A percentile compares a stretch with the other conserved stretches of the same genome.
phyloP scores from a whole-genome alignment of 1,284 basidiomycete genomes.

The Coniferiporia weirii region DNA sequence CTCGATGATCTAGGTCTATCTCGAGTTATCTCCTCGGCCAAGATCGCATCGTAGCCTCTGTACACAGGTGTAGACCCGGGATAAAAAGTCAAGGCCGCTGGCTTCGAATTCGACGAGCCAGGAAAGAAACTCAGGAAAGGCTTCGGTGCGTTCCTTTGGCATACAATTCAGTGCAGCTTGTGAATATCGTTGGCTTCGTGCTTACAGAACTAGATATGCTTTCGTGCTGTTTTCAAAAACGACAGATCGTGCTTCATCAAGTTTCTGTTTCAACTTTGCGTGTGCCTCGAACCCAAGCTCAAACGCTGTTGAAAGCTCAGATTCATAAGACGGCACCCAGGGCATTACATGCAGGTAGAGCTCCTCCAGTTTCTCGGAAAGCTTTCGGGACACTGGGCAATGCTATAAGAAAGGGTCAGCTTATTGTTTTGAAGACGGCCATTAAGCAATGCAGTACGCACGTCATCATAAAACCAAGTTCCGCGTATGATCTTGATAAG shows the following conservation, averaged over 20 bases:
- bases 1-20: constrained; percentile 7
- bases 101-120: constrained; percentile 5
- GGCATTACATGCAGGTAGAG: constrained; percentile 30
- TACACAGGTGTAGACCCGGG: constrained; percentile 31
- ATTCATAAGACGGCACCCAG: constrained; percentile 38
- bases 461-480: constrained; percentile 46
- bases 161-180: not conserved
- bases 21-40: constrained; percentile 8
- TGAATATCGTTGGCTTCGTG: not conserved
- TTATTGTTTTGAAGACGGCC: not conserved
- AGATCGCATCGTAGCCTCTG: constrained; percentile 36
- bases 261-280: constrained; percentile 42
- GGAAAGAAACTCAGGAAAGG: constrained; percentile 14
- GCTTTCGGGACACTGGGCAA: constrained; percentile 32
- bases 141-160: constrained; percentile 9
- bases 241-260: constrained; percentile 35
- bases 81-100: constrained; percentile 9
- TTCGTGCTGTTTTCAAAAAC: constrained; percentile 41
- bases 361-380: constrained; percentile 39
- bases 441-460: constrained; percentile 22
- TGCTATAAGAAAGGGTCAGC: constrained; percentile 18
- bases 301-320: constrained; percentile 40
- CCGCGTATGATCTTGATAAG: constrained; percentile 41
- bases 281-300: constrained; percentile 39
- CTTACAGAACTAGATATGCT: constrained; percentile 37